Conservation (phyloP, 164 flowering plant species). For the Cinnamomum chago region DNA sequence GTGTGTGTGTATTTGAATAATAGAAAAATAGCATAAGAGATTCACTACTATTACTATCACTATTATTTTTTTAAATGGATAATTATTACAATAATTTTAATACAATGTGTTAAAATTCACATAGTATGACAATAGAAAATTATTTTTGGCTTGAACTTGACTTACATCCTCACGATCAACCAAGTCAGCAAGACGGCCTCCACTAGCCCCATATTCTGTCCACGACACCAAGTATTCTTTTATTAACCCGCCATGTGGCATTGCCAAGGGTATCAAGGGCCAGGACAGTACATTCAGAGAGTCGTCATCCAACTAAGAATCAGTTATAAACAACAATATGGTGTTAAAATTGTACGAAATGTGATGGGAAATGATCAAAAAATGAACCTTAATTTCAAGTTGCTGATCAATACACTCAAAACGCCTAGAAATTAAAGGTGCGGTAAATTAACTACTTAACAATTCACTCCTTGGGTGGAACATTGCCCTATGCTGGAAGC, state of each 20-base stretch:
- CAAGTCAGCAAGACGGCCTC: constrained; percentile 78
- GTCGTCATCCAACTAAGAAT: neutral
- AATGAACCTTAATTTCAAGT: too few relatives aligned
- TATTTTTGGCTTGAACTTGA: constrained; percentile 11
- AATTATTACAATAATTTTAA: too few relatives aligned
- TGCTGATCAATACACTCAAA: too few relatives aligned
- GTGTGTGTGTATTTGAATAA: too few relatives aligned
- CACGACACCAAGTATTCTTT: constrained; percentile 67
- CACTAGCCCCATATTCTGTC: constrained; percentile 93
- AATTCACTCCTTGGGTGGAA: too few relatives aligned
- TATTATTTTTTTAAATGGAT: too few relatives aligned
- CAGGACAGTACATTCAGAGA: constrained; percentile 34
- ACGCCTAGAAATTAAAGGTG: too few relatives aligned
- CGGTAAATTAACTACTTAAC: too few relatives aligned
- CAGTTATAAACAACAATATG: constrained; percentile 2
- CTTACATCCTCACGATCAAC: constrained; percentile 85
- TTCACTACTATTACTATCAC: too few relatives aligned
- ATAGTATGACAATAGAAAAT: neutral
- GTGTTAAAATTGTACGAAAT: neutral
- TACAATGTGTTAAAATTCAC: neutral
- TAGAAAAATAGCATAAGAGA: too few relatives aligned
- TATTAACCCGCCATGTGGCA: constrained; percentile 89
- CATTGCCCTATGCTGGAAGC: too few relatives aligned
- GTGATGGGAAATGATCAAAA: neutral
- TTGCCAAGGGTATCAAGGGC: constrained; percentile 90